Evolutionary conservation across 2,329 filamentous ascomycete species (phyloP).

Genomic region (Beauveria scarabaeidicola): DNA sequence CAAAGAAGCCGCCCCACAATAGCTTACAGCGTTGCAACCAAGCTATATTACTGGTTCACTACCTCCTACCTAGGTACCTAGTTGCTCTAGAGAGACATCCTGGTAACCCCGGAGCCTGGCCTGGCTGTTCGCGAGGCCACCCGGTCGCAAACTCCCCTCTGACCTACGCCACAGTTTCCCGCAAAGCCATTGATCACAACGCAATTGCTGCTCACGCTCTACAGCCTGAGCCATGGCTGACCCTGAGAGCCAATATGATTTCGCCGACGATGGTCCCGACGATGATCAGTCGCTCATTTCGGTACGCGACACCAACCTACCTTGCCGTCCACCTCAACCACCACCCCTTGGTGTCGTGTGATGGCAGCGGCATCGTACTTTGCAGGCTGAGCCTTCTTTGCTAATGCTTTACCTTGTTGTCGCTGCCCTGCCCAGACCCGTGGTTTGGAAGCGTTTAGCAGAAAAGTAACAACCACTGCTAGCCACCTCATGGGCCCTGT

Average conservation of each 20-base stretch:
- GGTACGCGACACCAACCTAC: constrained; percentile 20
- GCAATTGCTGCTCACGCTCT: constrained; percentile 6
- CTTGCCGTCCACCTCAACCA: not conserved
- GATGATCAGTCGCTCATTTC: constrained; percentile 41
- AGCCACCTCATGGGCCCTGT: constrained; percentile 74
- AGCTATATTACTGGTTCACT: too few species aligned
- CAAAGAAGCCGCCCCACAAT: not conserved
- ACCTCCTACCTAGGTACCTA: too few species aligned
- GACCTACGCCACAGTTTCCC: not conserved
- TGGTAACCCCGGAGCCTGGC: not conserved
- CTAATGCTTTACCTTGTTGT: not conserved
- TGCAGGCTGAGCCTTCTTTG: not conserved
- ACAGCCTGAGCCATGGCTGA: constrained; percentile 30
- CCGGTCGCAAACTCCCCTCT: constrained; percentile 5
- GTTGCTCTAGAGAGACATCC: too few species aligned
- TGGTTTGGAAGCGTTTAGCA: constrained; percentile 83
- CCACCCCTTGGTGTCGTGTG: constrained; percentile 22
- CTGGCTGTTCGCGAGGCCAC: not conserved
- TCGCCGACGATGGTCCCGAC: constrained; percentile 35
- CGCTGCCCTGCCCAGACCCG: constrained; percentile 51
- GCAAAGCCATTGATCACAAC: constrained; percentile 3
- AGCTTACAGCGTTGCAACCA: not conserved
- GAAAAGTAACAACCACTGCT: constrained; percentile 91
- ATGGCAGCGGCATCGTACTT: constrained; percentile 11
- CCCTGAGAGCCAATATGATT: constrained; percentile 36